A percentile compares a stretch with the other conserved stretches of the same genome.
phyloP scores from a whole-genome alignment of 2,329 filamentous ascomycete genomes.

The Plectosphaerella plurivora region DNA sequence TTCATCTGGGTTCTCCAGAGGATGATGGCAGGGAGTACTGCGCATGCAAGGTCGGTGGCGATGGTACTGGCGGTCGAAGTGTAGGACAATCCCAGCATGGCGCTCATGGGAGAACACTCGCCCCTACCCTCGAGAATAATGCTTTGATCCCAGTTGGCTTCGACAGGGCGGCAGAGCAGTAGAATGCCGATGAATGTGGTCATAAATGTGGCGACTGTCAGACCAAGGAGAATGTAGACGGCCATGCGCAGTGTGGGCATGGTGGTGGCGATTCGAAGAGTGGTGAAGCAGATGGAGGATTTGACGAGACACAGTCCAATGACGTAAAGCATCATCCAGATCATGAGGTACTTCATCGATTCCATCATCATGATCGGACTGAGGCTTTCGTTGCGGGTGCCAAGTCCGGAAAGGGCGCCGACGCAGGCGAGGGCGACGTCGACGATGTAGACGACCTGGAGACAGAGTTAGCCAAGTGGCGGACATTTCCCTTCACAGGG shows the following conservation, averaged over 20 bases:
- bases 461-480: neutral
- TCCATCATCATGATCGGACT: conserved; percentile 18
- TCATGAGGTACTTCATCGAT: conserved; percentile 16
- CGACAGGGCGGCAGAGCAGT: conserved; percentile 14
- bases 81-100: conserved; percentile 17
- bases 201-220: conserved; percentile 18
- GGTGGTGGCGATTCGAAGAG: conserved; percentile 24
- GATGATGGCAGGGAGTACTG: conserved; percentile 22
- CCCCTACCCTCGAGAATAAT: conserved; percentile 19
- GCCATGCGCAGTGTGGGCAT: conserved; percentile 12
- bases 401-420: conserved; percentile 15
- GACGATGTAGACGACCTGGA: conserved; percentile 11
- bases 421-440: conserved; percentile 12
- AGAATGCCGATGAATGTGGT: conserved; percentile 23
- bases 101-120: conserved; percentile 8
- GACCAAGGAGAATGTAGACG: conserved; percentile 12
- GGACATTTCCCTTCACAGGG: too few relatives aligned
- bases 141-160: conserved; percentile 16
- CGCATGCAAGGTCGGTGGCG: conserved; percentile 24
- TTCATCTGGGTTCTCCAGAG: conserved; percentile 26
- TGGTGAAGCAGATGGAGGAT: conserved; percentile 28
- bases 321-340: conserved; percentile 21
- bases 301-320: conserved; percentile 16
- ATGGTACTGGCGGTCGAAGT: conserved; percentile 25
- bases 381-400: conserved; percentile 14